Evolutionary conservation across 192 early-diverging fungal genomes (phyloP).

Genomic region (Entomortierella beljakovae): DNA sequence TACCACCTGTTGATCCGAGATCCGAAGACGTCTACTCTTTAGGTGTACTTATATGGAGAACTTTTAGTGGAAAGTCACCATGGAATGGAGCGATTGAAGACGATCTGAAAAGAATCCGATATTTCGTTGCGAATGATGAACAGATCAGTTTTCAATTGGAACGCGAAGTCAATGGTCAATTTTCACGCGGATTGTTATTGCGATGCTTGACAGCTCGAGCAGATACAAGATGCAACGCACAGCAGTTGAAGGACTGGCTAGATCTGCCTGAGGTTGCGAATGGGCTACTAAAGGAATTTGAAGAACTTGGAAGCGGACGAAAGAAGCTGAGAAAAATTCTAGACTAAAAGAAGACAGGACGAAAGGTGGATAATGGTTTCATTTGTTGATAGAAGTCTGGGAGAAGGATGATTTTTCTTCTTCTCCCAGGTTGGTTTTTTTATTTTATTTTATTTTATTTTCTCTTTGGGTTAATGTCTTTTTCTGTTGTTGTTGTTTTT

Average conservation of each 20-base stretch:
- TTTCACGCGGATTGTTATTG: constrained; percentile 57
- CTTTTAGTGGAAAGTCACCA: constrained; percentile 68
- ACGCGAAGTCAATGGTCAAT: constrained; percentile 54
- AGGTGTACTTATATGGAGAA: constrained; percentile 70
- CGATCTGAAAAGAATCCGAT: constrained; percentile 64
- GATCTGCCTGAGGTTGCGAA: constrained; percentile 49
- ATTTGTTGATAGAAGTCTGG: background rate
- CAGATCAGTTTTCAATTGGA: constrained; percentile 64
- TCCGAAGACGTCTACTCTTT: constrained; percentile 69
- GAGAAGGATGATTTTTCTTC: too few species aligned
- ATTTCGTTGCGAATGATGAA: constrained; percentile 58
- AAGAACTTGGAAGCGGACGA: constrained; percentile 44
- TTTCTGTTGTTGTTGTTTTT: background rate
- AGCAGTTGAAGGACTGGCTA: constrained; percentile 61
- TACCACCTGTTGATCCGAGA: constrained; percentile 61
- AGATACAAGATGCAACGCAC: constrained; percentile 56
- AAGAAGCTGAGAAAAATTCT: constrained; percentile 49
- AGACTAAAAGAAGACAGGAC: constrained; percentile 13
- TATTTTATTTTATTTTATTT: background rate
- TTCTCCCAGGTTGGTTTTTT: background rate
- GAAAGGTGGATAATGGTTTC: background rate
- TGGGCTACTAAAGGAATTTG: constrained; percentile 64
- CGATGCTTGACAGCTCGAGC: constrained; percentile 58
- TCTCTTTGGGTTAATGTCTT: background rate
- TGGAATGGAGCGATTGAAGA: constrained; percentile 71